Conservation (phyloP, 495 filamentous ascomycete genomes). For the Penicillium tannophilum region DNA sequence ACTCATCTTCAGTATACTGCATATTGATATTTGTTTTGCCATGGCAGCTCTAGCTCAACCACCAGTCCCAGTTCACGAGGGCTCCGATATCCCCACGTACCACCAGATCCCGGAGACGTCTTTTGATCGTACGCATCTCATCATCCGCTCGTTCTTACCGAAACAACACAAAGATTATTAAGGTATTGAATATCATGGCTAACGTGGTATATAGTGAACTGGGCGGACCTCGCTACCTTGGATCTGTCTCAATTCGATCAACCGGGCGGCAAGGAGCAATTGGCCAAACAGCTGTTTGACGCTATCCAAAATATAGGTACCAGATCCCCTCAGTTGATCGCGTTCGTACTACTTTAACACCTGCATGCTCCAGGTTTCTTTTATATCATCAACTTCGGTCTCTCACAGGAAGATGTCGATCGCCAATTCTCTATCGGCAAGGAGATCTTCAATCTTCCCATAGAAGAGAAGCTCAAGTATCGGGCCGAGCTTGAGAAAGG, state of each 20-base stretch:
- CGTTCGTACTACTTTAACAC: neutral
- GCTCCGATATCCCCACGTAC: slow-evolving; percentile 32
- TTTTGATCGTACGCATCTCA: slow-evolving; percentile 32
- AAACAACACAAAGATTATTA: neutral
- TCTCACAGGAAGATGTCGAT: slow-evolving; percentile 52
- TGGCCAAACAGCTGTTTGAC: slow-evolving; percentile 52
- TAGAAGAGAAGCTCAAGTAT: slow-evolving; percentile 53
- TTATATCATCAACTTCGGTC: slow-evolving; percentile 51
- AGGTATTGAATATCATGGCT: neutral
- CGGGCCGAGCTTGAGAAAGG: slow-evolving; percentile 47
- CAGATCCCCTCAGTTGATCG: neutral
- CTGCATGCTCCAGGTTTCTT: slow-evolving; percentile 39
- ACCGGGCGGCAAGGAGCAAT: slow-evolving; percentile 51
- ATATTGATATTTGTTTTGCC: neutral
- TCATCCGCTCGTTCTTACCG: neutral
- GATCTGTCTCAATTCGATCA: slow-evolving; percentile 51
- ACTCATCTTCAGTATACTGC: neutral
- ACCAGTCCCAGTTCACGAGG: slow-evolving; percentile 17
- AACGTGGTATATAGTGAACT: slow-evolving; percentile 29
- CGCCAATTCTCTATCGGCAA: slow-evolving; percentile 54
- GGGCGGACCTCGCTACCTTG: slow-evolving; percentile 55
- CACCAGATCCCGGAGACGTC: slow-evolving; percentile 39
- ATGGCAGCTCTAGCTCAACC: slow-evolving; percentile 2
- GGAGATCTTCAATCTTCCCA: slow-evolving; percentile 49
- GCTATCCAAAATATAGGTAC: slow-evolving; percentile 31